Percentiles rank a stretch among this genome's conserved stretches.
phyloP scores from a whole-genome alignment of 2,329 filamentous ascomycete genomes.

The Myotisia sp. region DNA sequence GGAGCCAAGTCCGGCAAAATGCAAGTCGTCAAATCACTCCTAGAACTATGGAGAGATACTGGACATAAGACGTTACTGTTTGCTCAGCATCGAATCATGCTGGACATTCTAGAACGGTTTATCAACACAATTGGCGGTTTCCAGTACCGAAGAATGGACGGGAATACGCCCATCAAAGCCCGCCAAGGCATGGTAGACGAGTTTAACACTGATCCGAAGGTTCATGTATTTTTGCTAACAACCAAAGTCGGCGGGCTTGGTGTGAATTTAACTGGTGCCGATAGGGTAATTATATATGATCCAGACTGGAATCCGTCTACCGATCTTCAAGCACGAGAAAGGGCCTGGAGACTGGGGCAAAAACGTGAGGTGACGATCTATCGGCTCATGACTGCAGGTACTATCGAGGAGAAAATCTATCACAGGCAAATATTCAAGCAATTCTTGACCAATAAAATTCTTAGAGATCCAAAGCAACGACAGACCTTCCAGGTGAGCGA shows the following conservation, averaged over 20 bases:
- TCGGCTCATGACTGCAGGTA: conserved; percentile 92
- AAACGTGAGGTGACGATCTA: conserved; percentile 93
- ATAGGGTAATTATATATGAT: conserved; percentile 94
- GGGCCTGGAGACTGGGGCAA: conserved; percentile 90
- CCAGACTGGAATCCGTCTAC: conserved; percentile 98
- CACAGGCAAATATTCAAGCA: conserved; percentile 98
- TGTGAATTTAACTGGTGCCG: conserved; percentile 85
- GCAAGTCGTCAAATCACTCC: conserved; percentile 76
- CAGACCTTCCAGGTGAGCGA: conserved; percentile 83
- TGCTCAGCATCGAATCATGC: conserved; percentile 85
- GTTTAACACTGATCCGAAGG: conserved; percentile 67
- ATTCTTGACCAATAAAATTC: conserved; percentile 88
- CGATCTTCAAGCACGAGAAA: conserved; percentile 84
- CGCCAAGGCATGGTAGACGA: conserved; percentile 83
- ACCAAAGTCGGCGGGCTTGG: conserved; percentile 92
- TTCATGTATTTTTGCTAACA: conserved; percentile 84
- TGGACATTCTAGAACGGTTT: conserved; percentile 82
- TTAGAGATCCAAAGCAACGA: conserved; percentile 85
- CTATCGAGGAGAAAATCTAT: conserved; percentile 98
- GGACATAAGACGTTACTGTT: conserved; percentile 91
- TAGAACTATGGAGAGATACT: conserved; percentile 80
- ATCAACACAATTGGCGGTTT: conserved; percentile 53
- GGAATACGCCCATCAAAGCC: conserved; percentile 71
- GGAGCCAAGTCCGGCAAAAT: conserved; percentile 80
- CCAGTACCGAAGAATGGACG: conserved; percentile 82